Conservation (phyloP, 1,284 basidiomycete species). For the Peniophora sp. region DNA sequence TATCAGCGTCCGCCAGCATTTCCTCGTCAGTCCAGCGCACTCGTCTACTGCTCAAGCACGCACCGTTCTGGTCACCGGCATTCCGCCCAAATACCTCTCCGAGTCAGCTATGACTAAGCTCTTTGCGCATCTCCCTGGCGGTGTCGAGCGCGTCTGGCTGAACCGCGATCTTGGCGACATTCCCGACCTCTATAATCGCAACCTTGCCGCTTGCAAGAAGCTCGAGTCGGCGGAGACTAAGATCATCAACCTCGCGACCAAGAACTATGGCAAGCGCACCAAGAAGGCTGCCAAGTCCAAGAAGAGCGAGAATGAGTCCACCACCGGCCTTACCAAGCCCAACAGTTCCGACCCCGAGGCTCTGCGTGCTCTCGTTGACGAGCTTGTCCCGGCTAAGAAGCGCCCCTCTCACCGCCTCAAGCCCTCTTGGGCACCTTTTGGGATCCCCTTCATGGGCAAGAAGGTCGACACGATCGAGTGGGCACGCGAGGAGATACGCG, state of each 20-base stretch:
- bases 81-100: slow-evolving; percentile 73
- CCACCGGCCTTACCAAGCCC: slow-evolving; percentile 27
- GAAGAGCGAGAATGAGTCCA: slow-evolving; percentile 15
- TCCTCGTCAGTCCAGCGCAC: slow-evolving; percentile 73
- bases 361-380: slow-evolving; percentile 35
- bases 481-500: slow-evolving; percentile 66
- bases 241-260: slow-evolving; percentile 69
- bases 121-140: slow-evolving; percentile 76
- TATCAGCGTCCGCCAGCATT: slow-evolving; percentile 74
- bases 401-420: slow-evolving; percentile 79
- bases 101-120: slow-evolving; percentile 57
- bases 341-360: slow-evolving; percentile 36
- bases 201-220: slow-evolving; percentile 65
- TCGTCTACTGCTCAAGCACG: slow-evolving; percentile 73
- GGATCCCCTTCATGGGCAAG: slow-evolving; percentile 61
- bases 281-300: slow-evolving; percentile 27
- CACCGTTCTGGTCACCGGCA: slow-evolving; percentile 84
- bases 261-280: slow-evolving; percentile 44
- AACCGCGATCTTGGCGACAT: slow-evolving; percentile 80
- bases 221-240: slow-evolving; percentile 82
- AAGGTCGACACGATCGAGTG: slow-evolving; percentile 93
- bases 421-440: slow-evolving; percentile 44
- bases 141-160: slow-evolving; percentile 86
- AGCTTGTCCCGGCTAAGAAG: slow-evolving; percentile 56
- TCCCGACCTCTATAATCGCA: slow-evolving; percentile 76